A percentile compares a stretch with the other conserved stretches of the same genome.
These are phyloP conservation scores for Colletotrichum sp. DNA, from an alignment of 2,329 filamentous ascomycete species.

Conservation along the genomic window DNA sequence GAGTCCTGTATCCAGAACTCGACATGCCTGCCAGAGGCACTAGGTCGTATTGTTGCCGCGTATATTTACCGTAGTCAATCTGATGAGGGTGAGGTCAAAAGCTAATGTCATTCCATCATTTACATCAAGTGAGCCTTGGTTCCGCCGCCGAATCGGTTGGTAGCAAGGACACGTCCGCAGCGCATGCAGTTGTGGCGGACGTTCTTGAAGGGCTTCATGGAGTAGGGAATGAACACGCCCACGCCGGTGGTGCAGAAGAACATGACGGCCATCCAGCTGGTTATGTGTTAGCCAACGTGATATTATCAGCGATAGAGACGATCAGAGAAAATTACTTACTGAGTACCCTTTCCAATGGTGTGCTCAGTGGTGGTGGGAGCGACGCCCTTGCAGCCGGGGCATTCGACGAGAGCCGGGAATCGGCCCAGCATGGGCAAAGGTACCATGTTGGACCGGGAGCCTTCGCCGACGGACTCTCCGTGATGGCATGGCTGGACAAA, in stretches of 20 bases:
- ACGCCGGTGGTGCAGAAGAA: conserved; percentile 17
- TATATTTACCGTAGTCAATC: neutral
- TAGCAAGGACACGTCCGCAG: conserved; percentile 13
- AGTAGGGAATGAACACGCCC: conserved; percentile 15
- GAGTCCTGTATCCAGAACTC: neutral
- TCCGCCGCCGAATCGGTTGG: conserved; percentile 5
- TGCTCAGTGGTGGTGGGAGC: conserved; percentile 1
- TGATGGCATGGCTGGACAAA: neutral
- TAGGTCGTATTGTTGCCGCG: neutral
- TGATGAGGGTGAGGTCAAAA: neutral
- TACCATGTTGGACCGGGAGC: conserved; percentile 1
- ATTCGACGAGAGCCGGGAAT: conserved; percentile 14
- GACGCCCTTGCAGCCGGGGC: conserved; percentile 11
- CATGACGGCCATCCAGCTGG: conserved; percentile 17
- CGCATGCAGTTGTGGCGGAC: conserved; percentile 11
- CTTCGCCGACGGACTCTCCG: neutral
- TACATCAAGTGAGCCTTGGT: conserved; percentile 15
- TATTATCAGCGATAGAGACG: neutral
- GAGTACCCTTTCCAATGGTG: conserved; percentile 14
- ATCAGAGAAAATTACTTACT: neutral
- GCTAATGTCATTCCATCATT: accelerated
- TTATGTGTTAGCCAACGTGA: neutral
- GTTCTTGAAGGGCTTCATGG: conserved; percentile 13
- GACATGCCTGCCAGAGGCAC: neutral
- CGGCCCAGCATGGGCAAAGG: conserved; percentile 7